Conservation (phyloP, 345 rosid genomes). For the Citrus hindsii region DNA sequence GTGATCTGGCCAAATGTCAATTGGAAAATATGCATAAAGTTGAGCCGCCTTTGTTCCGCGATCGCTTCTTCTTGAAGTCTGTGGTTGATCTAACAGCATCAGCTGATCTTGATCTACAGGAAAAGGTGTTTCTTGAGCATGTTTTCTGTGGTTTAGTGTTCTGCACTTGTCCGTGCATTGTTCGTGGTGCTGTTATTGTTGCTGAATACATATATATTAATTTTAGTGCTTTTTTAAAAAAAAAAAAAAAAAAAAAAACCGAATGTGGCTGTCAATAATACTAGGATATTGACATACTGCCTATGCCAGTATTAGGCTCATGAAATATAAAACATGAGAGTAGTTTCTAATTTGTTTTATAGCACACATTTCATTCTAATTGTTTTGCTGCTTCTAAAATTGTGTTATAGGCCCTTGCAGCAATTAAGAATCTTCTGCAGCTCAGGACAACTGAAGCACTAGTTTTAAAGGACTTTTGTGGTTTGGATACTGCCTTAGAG, state of each 20-base stretch:
- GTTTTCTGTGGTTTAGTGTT: neutral
- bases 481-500: conserved; percentile 60
- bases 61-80: conserved; percentile 62
- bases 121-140: conserved; percentile 53
- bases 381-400: neutral
- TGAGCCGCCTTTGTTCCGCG: conserved; percentile 51
- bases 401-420: conserved; percentile 63
- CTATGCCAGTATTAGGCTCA: neutral
- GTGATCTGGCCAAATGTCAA: conserved; percentile 68
- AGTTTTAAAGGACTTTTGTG: conserved; percentile 66
- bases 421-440: conserved; percentile 71
- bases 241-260: neutral
- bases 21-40: conserved; percentile 42
- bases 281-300: neutral
- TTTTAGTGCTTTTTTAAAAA: neutral
- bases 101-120: conserved; percentile 83
- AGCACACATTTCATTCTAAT: neutral
- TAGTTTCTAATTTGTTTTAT: neutral
- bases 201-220: neutral
- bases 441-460: conserved; percentile 54
- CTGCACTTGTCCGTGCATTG: neutral
- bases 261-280: neutral
- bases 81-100: conserved; percentile 62
- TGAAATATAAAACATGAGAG: neutral
- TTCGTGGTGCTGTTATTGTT: neutral